Evolutionary conservation across 805 yeast genomes (phyloP).

Genomic region (Metschnikowia matae): DNA sequence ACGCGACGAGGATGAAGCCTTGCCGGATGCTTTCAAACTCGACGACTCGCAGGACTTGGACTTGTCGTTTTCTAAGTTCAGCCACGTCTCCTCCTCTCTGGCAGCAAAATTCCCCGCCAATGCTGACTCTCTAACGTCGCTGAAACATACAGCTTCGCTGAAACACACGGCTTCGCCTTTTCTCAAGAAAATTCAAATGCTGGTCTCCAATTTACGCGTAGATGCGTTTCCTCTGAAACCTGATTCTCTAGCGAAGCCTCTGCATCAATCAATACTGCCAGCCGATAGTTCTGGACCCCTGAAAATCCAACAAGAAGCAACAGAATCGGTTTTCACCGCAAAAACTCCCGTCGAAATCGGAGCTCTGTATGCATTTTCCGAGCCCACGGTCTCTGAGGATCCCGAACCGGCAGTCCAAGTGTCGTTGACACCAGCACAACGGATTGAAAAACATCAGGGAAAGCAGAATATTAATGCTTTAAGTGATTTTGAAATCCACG

Average conservation of each 20-base stretch:
- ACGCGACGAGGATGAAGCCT: slow-evolving; percentile 14
- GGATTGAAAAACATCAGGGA: slow-evolving; percentile 37
- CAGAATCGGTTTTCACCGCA: too few species aligned
- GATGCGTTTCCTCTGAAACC: slow-evolving; percentile 5
- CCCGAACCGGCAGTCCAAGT: slow-evolving; percentile 12
- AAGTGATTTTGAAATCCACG: slow-evolving; percentile 50
- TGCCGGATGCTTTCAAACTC: slow-evolving; percentile 27
- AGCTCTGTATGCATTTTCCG: neutral
- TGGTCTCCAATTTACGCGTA: slow-evolving; percentile 10
- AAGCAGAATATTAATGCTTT: slow-evolving; percentile 40
- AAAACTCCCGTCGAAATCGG: neutral
- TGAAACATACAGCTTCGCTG: neutral
- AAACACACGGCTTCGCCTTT: slow-evolving; percentile 23
- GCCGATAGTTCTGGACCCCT: too few species aligned
- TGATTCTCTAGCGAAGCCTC: neutral
- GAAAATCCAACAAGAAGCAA: too few species aligned
- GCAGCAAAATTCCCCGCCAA: neutral
- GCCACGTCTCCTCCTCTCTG: slow-evolving; percentile 25
- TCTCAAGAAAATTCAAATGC: slow-evolving; percentile 24
- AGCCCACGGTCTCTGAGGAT: neutral
- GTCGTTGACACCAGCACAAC: slow-evolving; percentile 50
- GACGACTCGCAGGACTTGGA: slow-evolving; percentile 23
- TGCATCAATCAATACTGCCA: too few species aligned
- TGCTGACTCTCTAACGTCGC: slow-evolving; percentile 1
- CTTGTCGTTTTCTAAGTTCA: slow-evolving; percentile 36